Evolutionary conservation across 306 rosid genomes (phyloP).

Genomic region (Medicago truncatula): DNA sequence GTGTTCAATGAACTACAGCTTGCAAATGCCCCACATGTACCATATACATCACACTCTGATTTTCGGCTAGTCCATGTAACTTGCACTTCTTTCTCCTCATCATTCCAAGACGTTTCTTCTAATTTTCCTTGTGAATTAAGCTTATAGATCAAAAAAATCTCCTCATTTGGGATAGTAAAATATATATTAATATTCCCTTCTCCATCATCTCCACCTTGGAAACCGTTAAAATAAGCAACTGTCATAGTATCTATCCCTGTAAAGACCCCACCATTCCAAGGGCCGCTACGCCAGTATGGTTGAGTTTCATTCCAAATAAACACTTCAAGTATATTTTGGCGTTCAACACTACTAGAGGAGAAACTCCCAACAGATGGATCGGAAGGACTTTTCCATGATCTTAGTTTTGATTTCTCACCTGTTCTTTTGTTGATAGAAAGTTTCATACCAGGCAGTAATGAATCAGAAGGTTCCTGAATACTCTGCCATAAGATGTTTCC

Average conservation of each 20-base stretch:
- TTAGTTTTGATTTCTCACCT: constrained; percentile 12
- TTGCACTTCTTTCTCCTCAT: background rate
- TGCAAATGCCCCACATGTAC: constrained; percentile 51
- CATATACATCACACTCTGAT: constrained; percentile 45
- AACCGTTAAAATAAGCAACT: background rate
- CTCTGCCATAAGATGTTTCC: constrained; percentile 44
- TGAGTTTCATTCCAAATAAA: background rate
- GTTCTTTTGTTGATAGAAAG: constrained; percentile 16
- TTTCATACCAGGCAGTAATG: constrained; percentile 32
- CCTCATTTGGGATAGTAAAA: background rate
- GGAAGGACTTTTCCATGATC: constrained; percentile 45
- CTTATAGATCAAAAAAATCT: background rate
- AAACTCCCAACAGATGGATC: constrained; percentile 51
- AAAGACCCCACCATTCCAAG: background rate
- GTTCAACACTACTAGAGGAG: background rate
- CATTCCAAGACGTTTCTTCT: background rate
- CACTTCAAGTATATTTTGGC: too few relatives aligned
- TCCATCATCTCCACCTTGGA: background rate
- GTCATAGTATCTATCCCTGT: background rate
- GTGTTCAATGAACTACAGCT: constrained; percentile 7
- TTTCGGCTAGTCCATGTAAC: background rate
- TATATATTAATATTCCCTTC: background rate
- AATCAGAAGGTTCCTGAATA: constrained; percentile 43
- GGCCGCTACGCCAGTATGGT: constrained; percentile 6
- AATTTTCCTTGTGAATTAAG: constrained; percentile 34